These are phyloP conservation scores for Coemansia sp. DNA, from an alignment of 192 early-diverging fungal species.

Conservation along the genomic window DNA sequence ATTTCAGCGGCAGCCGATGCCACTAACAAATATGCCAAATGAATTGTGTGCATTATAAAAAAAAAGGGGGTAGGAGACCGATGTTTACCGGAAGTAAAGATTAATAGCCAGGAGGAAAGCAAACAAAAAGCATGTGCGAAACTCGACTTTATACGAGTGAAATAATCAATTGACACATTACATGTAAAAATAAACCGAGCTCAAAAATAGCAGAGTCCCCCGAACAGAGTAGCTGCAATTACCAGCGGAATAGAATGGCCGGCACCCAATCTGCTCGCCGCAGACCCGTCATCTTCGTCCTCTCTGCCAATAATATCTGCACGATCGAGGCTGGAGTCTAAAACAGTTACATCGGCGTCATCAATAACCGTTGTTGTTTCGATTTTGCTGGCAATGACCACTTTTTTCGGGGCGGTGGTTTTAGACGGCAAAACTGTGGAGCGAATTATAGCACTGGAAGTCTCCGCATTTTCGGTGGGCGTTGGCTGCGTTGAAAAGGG, in stretches of 20 bases:
- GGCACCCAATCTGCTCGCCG: too few species aligned
- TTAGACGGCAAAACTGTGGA: too few species aligned
- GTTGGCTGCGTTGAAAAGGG: neutral
- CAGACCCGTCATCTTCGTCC: too few species aligned
- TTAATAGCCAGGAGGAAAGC: neutral
- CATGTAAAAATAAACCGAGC: too few species aligned
- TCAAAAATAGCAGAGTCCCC: too few species aligned
- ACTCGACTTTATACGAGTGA: neutral
- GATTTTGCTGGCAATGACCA: neutral
- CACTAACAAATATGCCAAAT: conserved; percentile 14
- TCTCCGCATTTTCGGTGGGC: neutral
- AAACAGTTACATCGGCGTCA: neutral
- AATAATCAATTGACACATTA: conserved; percentile 1
- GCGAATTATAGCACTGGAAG: neutral
- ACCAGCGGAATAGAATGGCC: too few species aligned
- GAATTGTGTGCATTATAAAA: conserved; percentile 7
- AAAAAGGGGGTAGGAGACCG: too few species aligned
- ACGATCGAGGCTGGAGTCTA: too few species aligned
- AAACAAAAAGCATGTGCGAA: neutral
- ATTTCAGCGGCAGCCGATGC: conserved; percentile 19
- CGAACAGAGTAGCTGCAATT: too few species aligned
- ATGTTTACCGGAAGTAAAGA: neutral
- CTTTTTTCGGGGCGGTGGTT: neutral
- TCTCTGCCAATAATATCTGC: too few species aligned
- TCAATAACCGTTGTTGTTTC: conserved; percentile 1